phyloP scores from a whole-genome alignment of 805 yeast genomes.

The Kurtzmaniella cleridarum region DNA sequence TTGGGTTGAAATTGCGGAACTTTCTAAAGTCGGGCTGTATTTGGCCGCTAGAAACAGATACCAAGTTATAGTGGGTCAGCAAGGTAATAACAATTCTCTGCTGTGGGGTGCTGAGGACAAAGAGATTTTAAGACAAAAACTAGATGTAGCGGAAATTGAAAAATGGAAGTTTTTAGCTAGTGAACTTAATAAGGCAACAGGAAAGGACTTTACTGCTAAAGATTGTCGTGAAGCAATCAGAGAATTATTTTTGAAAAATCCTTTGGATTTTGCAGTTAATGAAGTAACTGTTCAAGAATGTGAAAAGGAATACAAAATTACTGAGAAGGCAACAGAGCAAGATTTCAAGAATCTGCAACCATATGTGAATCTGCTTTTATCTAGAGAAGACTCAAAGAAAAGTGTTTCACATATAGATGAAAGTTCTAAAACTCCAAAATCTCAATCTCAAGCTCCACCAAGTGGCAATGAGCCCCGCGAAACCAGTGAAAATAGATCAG shows the following conservation, averaged over 20 bases:
- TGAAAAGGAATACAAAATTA: slow-evolving; percentile 29
- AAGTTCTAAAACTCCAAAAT: too few relatives aligned
- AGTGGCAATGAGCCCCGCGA: neutral
- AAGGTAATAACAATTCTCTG: slow-evolving; percentile 62
- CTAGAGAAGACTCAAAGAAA: neutral
- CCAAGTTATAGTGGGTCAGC: slow-evolving; percentile 78
- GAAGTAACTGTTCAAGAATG: slow-evolving; percentile 40
- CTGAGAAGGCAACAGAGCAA: slow-evolving; percentile 26
- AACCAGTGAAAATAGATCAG: neutral
- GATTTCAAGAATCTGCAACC: slow-evolving; percentile 6
- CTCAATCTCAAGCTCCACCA: neutral
- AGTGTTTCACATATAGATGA: too few relatives aligned
- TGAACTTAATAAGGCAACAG: slow-evolving; percentile 53
- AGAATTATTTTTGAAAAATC: slow-evolving; percentile 49
- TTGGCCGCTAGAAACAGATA: slow-evolving; percentile 74
- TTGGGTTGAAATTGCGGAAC: slow-evolving; percentile 72
- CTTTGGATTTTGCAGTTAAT: slow-evolving; percentile 52
- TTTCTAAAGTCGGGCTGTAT: slow-evolving; percentile 57
- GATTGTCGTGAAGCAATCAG: slow-evolving; percentile 54
- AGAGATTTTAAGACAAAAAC: slow-evolving; percentile 40
- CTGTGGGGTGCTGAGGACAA: slow-evolving; percentile 60
- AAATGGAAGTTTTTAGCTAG: slow-evolving; percentile 63
- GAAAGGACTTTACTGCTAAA: slow-evolving; percentile 44
- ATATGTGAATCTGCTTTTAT: slow-evolving; percentile 7
- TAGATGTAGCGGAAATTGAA: slow-evolving; percentile 67